These are phyloP conservation scores for Rhodotorula glutinis DNA, from an alignment of 1,284 basidiomycete species.

Conservation along the genomic window DNA sequence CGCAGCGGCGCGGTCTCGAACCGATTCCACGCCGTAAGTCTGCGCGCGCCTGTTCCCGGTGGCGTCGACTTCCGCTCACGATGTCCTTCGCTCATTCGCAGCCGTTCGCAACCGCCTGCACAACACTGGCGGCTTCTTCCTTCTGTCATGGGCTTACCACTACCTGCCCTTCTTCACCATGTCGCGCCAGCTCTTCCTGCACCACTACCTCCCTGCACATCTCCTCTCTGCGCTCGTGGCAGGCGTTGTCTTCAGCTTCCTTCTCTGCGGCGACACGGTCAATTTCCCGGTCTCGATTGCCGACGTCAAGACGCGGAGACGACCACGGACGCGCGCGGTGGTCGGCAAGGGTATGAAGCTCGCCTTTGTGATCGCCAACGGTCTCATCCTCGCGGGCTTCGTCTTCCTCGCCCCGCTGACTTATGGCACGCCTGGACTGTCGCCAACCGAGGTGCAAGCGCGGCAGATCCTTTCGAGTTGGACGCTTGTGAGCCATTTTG, in stretches of 20 bases:
- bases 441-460: constrained; percentile 41
- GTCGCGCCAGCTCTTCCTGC: constrained; percentile 93
- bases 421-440: constrained; percentile 74
- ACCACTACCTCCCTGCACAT: constrained; percentile 86
- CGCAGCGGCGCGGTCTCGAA: constrained; percentile 75
- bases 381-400: constrained; percentile 63
- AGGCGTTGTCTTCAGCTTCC: constrained; percentile 86
- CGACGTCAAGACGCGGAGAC: constrained; percentile 60
- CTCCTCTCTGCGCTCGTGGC: constrained; percentile 86
- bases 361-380: constrained; percentile 51
- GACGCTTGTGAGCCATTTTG: constrained; percentile 38
- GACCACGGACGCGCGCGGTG: constrained; percentile 66
- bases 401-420: constrained; percentile 79
- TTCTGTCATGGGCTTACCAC: constrained; percentile 89
- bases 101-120: constrained; percentile 86
- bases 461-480: constrained; percentile 43
- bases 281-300: constrained; percentile 81
- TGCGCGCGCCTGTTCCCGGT: background rate
- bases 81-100: constrained; percentile 43
- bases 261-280: constrained; percentile 77
- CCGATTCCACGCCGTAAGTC: constrained; percentile 78
- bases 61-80: background rate
- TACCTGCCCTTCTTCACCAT: constrained; percentile 98
- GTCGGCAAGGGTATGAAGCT: constrained; percentile 65
- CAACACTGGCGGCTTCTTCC: constrained; percentile 94